Percentiles rank a stretch among this genome's conserved stretches.
Conservation (phyloP, 1,139 yeast genomes). For the Blastobotrys capitulatus region DNA sequence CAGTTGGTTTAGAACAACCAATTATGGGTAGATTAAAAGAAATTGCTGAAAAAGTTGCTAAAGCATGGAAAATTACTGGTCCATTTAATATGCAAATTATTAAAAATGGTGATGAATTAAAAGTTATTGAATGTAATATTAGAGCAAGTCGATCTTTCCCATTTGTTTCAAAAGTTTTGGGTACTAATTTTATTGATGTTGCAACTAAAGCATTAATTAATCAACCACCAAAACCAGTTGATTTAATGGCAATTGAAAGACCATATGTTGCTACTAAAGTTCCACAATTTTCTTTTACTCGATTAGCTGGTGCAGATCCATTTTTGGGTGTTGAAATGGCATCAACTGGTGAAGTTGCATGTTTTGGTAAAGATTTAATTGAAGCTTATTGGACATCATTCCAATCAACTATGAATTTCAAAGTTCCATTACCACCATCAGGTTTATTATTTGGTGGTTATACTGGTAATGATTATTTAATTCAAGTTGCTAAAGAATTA, state of each 20-base stretch:
- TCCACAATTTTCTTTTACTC: slow-evolving; percentile 96
- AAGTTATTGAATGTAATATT: slow-evolving; percentile 97
- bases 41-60: slow-evolving; percentile 90
- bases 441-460: slow-evolving; percentile 96
- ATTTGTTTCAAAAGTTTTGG: slow-evolving; percentile 93
- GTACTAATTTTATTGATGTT: slow-evolving; percentile 87
- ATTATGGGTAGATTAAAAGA: slow-evolving; percentile 86
- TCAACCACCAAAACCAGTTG: slow-evolving; percentile 77
- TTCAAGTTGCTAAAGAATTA: slow-evolving; percentile 63
- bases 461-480: slow-evolving; percentile 61
- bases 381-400: slow-evolving; percentile 98
- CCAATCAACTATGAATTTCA: slow-evolving; percentile 95
- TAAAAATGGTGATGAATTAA: slow-evolving; percentile 75
- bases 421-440: slow-evolving; percentile 82
- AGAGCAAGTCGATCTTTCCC: slow-evolving; percentile 99
- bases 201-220: slow-evolving; percentile 84
- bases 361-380: slow-evolving; percentile 76
- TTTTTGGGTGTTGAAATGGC: slow-evolving; percentile 99
- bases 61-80: slow-evolving; percentile 94
- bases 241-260: slow-evolving; percentile 81
- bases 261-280: slow-evolving; percentile 93
- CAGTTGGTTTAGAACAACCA: slow-evolving; percentile 78
- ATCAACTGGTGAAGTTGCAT: slow-evolving; percentile 97
- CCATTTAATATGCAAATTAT: slow-evolving; percentile 98
- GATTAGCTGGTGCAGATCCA: slow-evolving; percentile 98